Conservation (phyloP, 1,284 basidiomycete genomes). For the Ceratobasidium sp. region DNA sequence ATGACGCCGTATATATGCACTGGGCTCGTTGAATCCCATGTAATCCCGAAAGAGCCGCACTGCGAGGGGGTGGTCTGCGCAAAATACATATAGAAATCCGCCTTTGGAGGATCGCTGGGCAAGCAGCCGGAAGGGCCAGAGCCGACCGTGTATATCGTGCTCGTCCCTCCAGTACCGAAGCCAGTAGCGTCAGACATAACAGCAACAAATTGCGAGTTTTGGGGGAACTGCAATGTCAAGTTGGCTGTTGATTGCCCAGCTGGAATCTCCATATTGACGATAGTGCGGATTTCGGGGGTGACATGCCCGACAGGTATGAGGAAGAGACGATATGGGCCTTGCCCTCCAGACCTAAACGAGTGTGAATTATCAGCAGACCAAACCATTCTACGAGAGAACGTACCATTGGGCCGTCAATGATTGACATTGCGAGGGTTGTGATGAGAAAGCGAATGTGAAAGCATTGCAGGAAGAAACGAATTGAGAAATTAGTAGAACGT, state of each 20-base stretch:
- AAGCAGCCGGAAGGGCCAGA: slow-evolving; percentile 71
- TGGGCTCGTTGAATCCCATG: slow-evolving; percentile 51
- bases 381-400: not conserved
- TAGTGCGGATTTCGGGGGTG: slow-evolving; percentile 70
- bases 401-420: slow-evolving; percentile 33
- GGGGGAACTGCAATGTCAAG: slow-evolving; percentile 73
- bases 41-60: slow-evolving; percentile 19
- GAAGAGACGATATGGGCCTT: slow-evolving; percentile 28
- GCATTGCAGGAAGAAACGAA: slow-evolving; percentile 7
- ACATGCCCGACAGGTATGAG: slow-evolving; percentile 28
- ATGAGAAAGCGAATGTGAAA: slow-evolving; percentile 29
- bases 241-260: slow-evolving; percentile 57
- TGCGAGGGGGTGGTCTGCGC: slow-evolving; percentile 9
- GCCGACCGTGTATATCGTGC: slow-evolving; percentile 67
- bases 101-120: slow-evolving; percentile 56
- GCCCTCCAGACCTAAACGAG: slow-evolving; percentile 21
- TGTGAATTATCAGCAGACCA: not conserved
- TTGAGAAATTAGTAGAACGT: slow-evolving; percentile 1
- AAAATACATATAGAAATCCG: slow-evolving; percentile 34
- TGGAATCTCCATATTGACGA: slow-evolving; percentile 66
- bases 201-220: slow-evolving; percentile 74
- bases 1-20: slow-evolving; percentile 75
- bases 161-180: slow-evolving; percentile 80
- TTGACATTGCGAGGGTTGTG: slow-evolving; percentile 29
- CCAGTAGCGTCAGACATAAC: slow-evolving; percentile 71